Percentiles rank a stretch among this genome's conserved stretches.
Evolutionary conservation across 306 rosid species (phyloP).

Genomic region (Medicago ruthenica): DNA sequence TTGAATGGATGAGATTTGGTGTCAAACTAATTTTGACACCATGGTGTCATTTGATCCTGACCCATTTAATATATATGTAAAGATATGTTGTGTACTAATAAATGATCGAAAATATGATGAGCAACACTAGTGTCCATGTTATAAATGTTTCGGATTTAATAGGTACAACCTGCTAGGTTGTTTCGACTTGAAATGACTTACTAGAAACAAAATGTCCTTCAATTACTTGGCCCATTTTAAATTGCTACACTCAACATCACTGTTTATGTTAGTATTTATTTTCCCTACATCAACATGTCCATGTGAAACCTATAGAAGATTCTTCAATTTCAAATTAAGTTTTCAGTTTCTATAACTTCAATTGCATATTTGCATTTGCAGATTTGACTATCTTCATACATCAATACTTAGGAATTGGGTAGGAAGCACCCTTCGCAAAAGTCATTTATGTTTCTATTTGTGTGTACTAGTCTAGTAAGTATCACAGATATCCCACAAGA

Average conservation of each 20-base stretch:
- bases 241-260: conserved; percentile 5
- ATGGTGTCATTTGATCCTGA: too few species aligned
- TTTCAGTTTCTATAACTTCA: not conserved
- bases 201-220: not conserved
- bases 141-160: conserved; percentile 29
- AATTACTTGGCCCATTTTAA: not conserved
- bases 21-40: too few species aligned
- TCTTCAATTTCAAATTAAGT: conserved; percentile 2
- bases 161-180: conserved; percentile 6
- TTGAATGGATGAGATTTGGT: too few species aligned
- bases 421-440: not conserved
- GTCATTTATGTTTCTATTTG: not conserved
- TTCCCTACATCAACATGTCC: conserved; percentile 2
- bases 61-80: not conserved
- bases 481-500: too few species aligned
- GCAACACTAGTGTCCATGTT: conserved; percentile 8
- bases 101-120: not conserved
- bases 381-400: not conserved
- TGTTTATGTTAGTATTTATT: conserved; percentile 9
- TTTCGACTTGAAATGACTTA: conserved; percentile 9
- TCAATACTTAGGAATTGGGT: not conserved
- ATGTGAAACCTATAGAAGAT: not conserved
- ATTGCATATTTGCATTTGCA: not conserved
- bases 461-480: too few species aligned
- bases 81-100: not conserved